Conservation (phyloP, 306 rosid species). For the Cicer yamashitae region DNA sequence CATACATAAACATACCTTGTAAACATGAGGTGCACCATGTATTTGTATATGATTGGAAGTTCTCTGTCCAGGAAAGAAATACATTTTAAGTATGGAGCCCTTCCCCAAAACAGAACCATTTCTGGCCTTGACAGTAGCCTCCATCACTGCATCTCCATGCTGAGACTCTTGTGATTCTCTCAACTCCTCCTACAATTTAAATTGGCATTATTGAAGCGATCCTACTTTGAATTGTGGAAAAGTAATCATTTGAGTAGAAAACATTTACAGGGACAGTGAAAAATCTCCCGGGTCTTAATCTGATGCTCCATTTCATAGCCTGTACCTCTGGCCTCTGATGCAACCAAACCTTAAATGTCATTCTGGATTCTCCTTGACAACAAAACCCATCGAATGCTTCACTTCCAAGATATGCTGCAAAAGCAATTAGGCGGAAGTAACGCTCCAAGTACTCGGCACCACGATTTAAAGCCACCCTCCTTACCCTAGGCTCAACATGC, state of each 20-base stretch:
- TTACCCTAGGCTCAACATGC: conserved; percentile 80
- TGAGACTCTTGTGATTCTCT: conserved; percentile 84
- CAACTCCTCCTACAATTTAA: conserved; percentile 72
- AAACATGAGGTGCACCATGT: conserved; percentile 82
- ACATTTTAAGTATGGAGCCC: conserved; percentile 92
- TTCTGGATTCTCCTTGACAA: conserved; percentile 68
- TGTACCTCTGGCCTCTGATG: conserved; percentile 86
- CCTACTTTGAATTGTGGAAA: neutral
- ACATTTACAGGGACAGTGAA: conserved; percentile 78
- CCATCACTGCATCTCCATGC: conserved; percentile 94
- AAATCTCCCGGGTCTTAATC: conserved; percentile 84
- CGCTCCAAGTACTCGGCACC: conserved; percentile 93
- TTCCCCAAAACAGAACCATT: conserved; percentile 85
- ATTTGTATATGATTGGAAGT: conserved; percentile 83
- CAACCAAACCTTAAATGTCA: conserved; percentile 90
- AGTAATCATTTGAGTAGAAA: conserved; percentile 7
- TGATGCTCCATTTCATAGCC: conserved; percentile 95
- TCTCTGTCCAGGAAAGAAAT: conserved; percentile 93
- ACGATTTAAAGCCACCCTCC: conserved; percentile 91
- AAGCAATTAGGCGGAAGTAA: conserved; percentile 88
- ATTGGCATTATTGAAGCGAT: conserved; percentile 31
- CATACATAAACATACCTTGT: conserved; percentile 64
- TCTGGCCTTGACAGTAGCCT: conserved; percentile 75
- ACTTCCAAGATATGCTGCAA: conserved; percentile 96
- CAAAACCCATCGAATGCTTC: conserved; percentile 89